A percentile compares a stretch with the other conserved stretches of the same genome.
Conservation (phyloP, 768 basidiomycete genomes). For the Tephrocybe sp. region DNA sequence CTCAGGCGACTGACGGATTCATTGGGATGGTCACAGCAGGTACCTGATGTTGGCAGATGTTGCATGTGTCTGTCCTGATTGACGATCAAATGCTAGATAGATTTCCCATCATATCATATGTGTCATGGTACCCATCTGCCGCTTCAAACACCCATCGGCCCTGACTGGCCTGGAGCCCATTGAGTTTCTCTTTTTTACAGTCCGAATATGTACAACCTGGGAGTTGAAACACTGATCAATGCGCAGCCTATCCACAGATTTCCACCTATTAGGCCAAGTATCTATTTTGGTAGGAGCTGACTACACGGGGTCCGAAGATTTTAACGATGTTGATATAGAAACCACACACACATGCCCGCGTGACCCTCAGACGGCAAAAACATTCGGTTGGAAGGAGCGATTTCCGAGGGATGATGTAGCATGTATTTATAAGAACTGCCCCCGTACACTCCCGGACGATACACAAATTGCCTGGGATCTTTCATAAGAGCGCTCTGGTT, state of each 20-base stretch:
- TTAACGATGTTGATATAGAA: background rate
- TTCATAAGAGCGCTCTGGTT: too few relatives aligned
- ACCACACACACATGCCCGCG: background rate
- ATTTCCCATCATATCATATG: background rate
- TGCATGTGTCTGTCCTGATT: slow-evolving; percentile 7
- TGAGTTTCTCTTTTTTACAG: too few relatives aligned
- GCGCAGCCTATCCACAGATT: background rate
- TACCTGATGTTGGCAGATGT: slow-evolving; percentile 6
- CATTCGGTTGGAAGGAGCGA: background rate
- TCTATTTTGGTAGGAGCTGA: background rate
- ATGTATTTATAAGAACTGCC: background rate
- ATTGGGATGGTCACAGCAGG: too few relatives aligned
- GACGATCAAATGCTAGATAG: background rate
- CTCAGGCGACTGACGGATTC: slow-evolving; percentile 8
- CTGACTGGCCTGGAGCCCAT: background rate
- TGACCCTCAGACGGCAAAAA: background rate
- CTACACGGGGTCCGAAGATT: background rate
- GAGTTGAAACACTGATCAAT: background rate
- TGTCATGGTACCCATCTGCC: slow-evolving; percentile 10
- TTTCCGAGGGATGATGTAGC: background rate
- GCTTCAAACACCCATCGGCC: background rate
- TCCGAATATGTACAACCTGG: background rate
- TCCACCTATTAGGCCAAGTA: background rate
- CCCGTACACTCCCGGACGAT: background rate
- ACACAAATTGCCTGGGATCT: too few relatives aligned